Percentiles rank a stretch among this genome's conserved stretches.
Conservation (phyloP, 495 filamentous ascomycete species). For the Symbiotaphrina buchneri region DNA sequence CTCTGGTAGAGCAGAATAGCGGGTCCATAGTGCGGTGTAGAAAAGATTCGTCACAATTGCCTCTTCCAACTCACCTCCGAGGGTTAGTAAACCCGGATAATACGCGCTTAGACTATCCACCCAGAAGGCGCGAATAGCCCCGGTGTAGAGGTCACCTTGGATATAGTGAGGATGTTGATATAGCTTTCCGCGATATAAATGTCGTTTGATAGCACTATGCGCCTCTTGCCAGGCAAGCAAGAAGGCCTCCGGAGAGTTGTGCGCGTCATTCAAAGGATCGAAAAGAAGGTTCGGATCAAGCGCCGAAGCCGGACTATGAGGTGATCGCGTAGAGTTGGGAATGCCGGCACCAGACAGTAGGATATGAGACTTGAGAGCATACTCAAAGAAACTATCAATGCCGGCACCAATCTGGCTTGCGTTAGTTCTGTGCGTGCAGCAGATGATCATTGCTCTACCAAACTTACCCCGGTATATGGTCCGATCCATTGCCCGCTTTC, state of each 20-base stretch:
- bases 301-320: constrained; percentile 22
- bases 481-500: constrained; percentile 81
- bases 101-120: constrained; percentile 89
- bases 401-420: constrained; percentile 57
- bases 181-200: constrained; percentile 39
- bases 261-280: constrained; percentile 30
- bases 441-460: background rate
- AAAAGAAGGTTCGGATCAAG: constrained; percentile 30
- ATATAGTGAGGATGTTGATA: constrained; percentile 82
- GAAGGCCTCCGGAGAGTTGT: constrained; percentile 57
- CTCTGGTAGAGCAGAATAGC: constrained; percentile 81
- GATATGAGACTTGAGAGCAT: constrained; percentile 84
- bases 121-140: constrained; percentile 66
- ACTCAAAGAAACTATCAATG: constrained; percentile 95
- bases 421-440: constrained; percentile 1
- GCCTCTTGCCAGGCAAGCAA: constrained; percentile 69
- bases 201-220: constrained; percentile 65
- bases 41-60: constrained; percentile 74
- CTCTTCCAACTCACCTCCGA: constrained; percentile 76
- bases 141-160: constrained; percentile 72
- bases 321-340: constrained; percentile 13
- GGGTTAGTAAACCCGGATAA: constrained; percentile 74
- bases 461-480: constrained; percentile 47
- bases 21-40: constrained; percentile 80
- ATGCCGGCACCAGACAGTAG: constrained; percentile 42